Conservation (phyloP, 768 basidiomycete genomes). For the Hygrophorus pudorinus region DNA sequence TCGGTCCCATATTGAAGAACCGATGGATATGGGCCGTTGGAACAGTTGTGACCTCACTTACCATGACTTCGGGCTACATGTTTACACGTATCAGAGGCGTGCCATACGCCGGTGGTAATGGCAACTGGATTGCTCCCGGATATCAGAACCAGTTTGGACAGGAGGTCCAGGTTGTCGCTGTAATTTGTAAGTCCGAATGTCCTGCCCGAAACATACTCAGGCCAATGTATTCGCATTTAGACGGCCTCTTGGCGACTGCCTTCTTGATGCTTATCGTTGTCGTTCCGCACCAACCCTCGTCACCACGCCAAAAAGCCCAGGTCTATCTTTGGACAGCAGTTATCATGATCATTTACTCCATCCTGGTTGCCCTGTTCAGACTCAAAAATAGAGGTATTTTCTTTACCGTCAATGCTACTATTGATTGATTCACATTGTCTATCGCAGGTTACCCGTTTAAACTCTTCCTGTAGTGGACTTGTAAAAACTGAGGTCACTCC, state of each 20-base stretch:
- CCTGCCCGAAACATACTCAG: slow-evolving; percentile 1
- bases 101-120: slow-evolving; percentile 56
- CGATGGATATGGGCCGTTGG: slow-evolving; percentile 70
- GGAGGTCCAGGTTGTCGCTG: slow-evolving; percentile 81
- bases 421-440: slow-evolving; percentile 2
- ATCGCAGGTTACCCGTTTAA: slow-evolving; percentile 70
- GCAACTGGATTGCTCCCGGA: slow-evolving; percentile 79
- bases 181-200: slow-evolving; percentile 58
- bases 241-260: slow-evolving; percentile 70
- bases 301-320: slow-evolving; percentile 70
- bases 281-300: slow-evolving; percentile 67
- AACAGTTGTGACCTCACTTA: slow-evolving; percentile 50
- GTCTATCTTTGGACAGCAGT: slow-evolving; percentile 85
- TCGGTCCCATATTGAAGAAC: slow-evolving; percentile 53
- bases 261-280: slow-evolving; percentile 76
- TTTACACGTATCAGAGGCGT: slow-evolving; percentile 84
- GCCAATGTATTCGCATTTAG: slow-evolving; percentile 28
- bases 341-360: slow-evolving; percentile 75
- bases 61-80: slow-evolving; percentile 95
- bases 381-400: slow-evolving; percentile 79
- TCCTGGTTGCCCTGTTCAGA: slow-evolving; percentile 79
- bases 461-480: slow-evolving; percentile 44
- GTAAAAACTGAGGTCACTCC: not conserved
- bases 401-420: not conserved
- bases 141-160: slow-evolving; percentile 89